Base-by-base conservation (phyloP, 495 filamentous ascomycete species). In the Penicillium manginii region DNA sequence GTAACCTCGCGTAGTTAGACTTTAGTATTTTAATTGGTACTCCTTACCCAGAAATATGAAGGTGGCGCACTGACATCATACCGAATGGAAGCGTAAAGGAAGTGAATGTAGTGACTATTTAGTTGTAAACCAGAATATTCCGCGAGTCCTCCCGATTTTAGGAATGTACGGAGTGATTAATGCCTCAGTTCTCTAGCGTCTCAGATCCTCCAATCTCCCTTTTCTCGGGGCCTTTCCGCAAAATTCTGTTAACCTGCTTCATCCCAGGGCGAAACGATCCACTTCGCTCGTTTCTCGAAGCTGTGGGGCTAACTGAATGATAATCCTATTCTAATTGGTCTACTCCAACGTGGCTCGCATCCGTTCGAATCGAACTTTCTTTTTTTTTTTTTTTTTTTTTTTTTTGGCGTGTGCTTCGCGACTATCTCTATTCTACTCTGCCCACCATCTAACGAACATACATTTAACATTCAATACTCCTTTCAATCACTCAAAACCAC, bases 381-480 rank as follows among this genome's bases (percentile, higher is more conserved):
- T 57, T 48, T 58, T 47, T 50, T 33, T 47, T 46, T 48, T 32
- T 39, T 42, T 54, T 29, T 42, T 8, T 18, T 52, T 33, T 43
- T 40, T 40, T 46, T 49, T 61, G 40, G 26, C 1, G 29, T 19
- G 18, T 22, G 8, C 12, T n/a, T 21, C 6, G n/a, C 15, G 17
- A 39, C 35, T 39, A 39, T 39, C 35, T 39, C 35, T 14, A 39
- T 8, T 29, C 26, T 29, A 29, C 26, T 14, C 35, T 39, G 35
- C 35, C 35, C 35, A 39, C 35, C 15, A 14, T n/a, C 15, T 12
- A n/a, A n/a, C 33, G 23, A 5, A 29, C 26, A 29, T 29, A 29
- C 26, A 29, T 29, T 11, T 11, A 37, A 37, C 35, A n/a, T 10
- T n/a, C 35, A n/a, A n/a, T n/a, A n/a, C n/a, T 37, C 35, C 14